Conservation (phyloP, 495 filamentous ascomycete genomes). For the Aspergillus nanangensis region DNA sequence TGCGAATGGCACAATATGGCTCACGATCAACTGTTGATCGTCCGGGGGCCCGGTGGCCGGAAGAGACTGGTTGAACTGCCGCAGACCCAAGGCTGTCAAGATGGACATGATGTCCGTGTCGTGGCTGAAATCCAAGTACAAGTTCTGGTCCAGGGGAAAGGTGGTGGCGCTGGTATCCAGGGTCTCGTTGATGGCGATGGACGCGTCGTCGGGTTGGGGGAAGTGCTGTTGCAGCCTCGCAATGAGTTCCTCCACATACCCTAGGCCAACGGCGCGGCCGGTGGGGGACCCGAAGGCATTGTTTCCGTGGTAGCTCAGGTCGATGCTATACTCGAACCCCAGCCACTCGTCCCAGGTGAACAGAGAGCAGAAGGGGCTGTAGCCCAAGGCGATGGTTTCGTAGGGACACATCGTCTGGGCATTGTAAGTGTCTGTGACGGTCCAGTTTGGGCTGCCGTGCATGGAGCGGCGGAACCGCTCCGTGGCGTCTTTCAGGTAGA, state of each 20-base stretch:
- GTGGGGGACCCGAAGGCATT: conserved; percentile 53
- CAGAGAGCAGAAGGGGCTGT: conserved; percentile 43
- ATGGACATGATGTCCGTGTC: conserved; percentile 37
- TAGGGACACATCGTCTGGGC: conserved; percentile 20
- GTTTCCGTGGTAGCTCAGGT: conserved; percentile 55
- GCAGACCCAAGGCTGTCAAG: conserved; percentile 47
- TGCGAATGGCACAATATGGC: conserved; percentile 54
- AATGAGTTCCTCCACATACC: conserved; percentile 58
- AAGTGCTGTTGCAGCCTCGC: conserved; percentile 51
- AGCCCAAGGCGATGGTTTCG: conserved; percentile 21
- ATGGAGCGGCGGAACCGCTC: background rate
- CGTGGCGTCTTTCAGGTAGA: background rate
- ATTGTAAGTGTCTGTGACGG: background rate
- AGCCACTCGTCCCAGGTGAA: conserved; percentile 55
- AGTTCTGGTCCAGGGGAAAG: conserved; percentile 47
- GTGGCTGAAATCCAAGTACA: conserved; percentile 43
- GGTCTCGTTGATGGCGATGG: conserved; percentile 57
- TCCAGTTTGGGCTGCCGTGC: background rate
- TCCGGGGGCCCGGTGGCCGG: conserved; percentile 42
- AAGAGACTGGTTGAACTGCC: conserved; percentile 40
- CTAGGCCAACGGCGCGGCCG: conserved; percentile 58
- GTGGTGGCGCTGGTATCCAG: conserved; percentile 38
- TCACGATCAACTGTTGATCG: conserved; percentile 18
- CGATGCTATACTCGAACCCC: conserved; percentile 50
- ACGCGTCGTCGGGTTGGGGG: conserved; percentile 45